phyloP scores from a whole-genome alignment of 345 rosid genomes.

The Citrus maxima region DNA sequence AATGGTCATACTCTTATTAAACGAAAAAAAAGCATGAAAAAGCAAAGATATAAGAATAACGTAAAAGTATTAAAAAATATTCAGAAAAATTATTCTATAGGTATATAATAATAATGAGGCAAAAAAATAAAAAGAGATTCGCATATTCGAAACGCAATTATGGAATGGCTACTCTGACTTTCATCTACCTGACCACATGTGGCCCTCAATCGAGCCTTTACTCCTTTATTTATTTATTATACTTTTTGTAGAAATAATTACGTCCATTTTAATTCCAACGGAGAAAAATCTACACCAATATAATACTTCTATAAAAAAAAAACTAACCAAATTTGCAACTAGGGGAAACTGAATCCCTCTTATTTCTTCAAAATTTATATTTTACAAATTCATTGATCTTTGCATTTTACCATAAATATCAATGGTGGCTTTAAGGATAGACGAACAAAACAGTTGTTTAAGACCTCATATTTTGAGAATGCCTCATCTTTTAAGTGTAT shows the following conservation, averaged over 20 bases:
- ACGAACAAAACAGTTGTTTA: too few species aligned
- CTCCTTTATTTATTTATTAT: background rate
- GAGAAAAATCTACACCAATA: too few species aligned
- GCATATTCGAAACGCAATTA: background rate
- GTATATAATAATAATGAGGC: background rate
- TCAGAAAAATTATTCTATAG: background rate
- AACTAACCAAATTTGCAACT: too few species aligned
- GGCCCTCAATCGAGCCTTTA: background rate
- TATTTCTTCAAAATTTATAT: too few species aligned
- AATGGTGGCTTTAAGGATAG: accelerated
- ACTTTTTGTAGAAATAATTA: too few species aligned
- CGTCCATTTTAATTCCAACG: too few species aligned
- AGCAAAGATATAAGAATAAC: background rate
- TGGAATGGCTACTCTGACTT: background rate
- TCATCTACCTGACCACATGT: background rate
- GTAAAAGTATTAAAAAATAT: background rate
- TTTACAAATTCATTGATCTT: too few species aligned
- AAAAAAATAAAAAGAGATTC: background rate
- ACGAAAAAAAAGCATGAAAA: background rate
- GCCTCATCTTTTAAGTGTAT: too few species aligned
- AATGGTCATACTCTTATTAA: background rate
- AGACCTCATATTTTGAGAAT: accelerated
- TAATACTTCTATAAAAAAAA: too few species aligned
- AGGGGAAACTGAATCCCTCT: too few species aligned
- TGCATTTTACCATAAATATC: too few species aligned